Conservation (phyloP, 2,329 filamentous ascomycete species). For the Elsinoe fawcettii region DNA sequence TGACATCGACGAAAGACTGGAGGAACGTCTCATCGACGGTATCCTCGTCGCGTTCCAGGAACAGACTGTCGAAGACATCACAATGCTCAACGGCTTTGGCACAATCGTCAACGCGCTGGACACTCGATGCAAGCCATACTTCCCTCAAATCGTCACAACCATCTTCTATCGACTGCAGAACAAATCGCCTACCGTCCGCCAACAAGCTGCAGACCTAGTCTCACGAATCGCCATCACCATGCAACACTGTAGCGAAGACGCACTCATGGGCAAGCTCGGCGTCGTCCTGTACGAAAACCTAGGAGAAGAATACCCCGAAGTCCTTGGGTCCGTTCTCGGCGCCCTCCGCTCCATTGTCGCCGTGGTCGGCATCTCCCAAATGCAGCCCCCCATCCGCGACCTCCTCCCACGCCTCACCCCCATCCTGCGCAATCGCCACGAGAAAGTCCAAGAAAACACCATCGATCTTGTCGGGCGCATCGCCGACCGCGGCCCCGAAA, state of each 20-base stretch:
- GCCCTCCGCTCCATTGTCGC: constrained; percentile 94
- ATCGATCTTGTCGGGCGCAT: constrained; percentile 98
- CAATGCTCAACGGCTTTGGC: constrained; percentile 95
- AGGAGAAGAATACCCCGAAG: constrained; percentile 96
- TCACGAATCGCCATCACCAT: constrained; percentile 97
- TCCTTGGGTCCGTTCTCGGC: constrained; percentile 90
- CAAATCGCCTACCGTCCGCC: constrained; percentile 91
- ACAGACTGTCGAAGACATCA: constrained; percentile 89
- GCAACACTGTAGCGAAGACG: constrained; percentile 96
- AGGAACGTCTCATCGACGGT: constrained; percentile 90
- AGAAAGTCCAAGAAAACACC: constrained; percentile 98
- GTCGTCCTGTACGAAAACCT: constrained; percentile 96
- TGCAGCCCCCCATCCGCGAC: constrained; percentile 97
- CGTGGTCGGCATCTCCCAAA: constrained; percentile 93
- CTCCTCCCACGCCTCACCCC: constrained; percentile 88
- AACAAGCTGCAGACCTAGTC: constrained; percentile 93
- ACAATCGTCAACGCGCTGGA: constrained; percentile 95
- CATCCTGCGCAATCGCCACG: constrained; percentile 96
- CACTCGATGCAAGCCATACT: constrained; percentile 87
- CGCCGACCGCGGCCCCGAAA: constrained; percentile 91
- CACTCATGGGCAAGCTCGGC: constrained; percentile 88
- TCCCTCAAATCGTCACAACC: constrained; percentile 93
- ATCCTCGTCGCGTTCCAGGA: constrained; percentile 96
- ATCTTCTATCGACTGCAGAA: constrained; percentile 97
- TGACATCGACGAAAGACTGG: constrained; percentile 84